Conservation (phyloP, 2,329 filamentous ascomycete genomes). For the Fusarium praegraminearum region DNA sequence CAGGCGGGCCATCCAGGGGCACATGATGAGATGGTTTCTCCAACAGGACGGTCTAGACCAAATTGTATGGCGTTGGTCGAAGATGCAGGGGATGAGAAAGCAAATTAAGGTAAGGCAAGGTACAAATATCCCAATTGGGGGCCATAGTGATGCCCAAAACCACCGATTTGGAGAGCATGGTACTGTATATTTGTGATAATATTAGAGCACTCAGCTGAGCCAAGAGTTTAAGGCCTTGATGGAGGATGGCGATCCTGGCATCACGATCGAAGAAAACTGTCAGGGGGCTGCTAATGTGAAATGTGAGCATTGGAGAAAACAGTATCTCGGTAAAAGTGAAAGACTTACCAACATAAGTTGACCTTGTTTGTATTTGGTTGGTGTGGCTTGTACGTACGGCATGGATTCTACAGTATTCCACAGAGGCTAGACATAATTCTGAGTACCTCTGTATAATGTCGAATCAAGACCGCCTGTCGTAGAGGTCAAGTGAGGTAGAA, state of each 20-base stretch:
- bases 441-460: neutral
- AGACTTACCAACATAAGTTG: neutral
- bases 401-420: neutral
- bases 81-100: neutral
- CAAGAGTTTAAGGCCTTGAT: conserved; percentile 24
- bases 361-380: conserved; percentile 1
- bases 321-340: neutral
- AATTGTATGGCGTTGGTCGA: neutral
- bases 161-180: neutral
- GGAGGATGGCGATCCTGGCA: conserved; percentile 22
- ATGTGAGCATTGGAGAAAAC: conserved; percentile 2
- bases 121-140: conserved; percentile 3
- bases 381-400: neutral
- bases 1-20: conserved; percentile 15
- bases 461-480: neutral
- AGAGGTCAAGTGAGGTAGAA: neutral
- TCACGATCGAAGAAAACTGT: conserved; percentile 9
- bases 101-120: conserved; percentile 5
- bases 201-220: conserved; percentile 13
- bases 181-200: neutral
- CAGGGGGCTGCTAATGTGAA: conserved; percentile 1
- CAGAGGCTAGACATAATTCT: neutral
- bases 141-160: conserved; percentile 29
- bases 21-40: conserved; percentile 29
- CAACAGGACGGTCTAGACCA: conserved; percentile 6